phyloP scores from a whole-genome alignment of 208 protist species.

The Trypanosoma melophagium region DNA sequence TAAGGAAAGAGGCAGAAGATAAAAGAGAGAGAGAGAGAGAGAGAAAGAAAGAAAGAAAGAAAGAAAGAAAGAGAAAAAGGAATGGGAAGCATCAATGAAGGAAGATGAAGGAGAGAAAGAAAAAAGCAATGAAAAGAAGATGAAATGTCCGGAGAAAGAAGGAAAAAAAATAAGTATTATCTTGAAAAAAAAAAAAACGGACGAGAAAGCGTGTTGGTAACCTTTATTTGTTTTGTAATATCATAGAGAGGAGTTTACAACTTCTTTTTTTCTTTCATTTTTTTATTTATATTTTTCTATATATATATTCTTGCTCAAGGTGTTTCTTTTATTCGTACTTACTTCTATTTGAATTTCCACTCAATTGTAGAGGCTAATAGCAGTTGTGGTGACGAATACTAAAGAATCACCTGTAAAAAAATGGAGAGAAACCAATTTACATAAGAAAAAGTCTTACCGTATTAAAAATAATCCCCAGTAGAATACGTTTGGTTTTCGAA shows the following conservation, averaged over 20 bases:
- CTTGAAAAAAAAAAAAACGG: neutral
- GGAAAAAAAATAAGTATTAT: neutral
- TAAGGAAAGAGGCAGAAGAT: too few species aligned
- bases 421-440: too few species aligned
- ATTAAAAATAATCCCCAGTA: too few species aligned
- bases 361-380: too few species aligned
- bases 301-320: neutral
- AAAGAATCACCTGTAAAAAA: too few species aligned
- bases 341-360: too few species aligned
- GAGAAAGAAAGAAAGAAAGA: constrained; percentile 21
- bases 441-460: too few species aligned
- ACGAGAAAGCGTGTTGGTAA: neutral
- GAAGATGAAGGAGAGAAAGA: neutral
- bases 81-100: neutral
- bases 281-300: constrained; percentile 13
- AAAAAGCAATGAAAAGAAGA: neutral
- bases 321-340: neutral
- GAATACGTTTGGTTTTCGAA: too few species aligned
- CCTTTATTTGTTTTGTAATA: neutral
- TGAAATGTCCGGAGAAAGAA: neutral
- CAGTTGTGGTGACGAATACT: too few species aligned
- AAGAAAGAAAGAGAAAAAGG: neutral
- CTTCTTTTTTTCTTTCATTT: neutral
- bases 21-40: too few species aligned
- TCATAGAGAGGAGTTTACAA: neutral